These are phyloP conservation scores for Picea abies DNA, from an alignment of 83 land plant species.

Conservation along the genomic window DNA sequence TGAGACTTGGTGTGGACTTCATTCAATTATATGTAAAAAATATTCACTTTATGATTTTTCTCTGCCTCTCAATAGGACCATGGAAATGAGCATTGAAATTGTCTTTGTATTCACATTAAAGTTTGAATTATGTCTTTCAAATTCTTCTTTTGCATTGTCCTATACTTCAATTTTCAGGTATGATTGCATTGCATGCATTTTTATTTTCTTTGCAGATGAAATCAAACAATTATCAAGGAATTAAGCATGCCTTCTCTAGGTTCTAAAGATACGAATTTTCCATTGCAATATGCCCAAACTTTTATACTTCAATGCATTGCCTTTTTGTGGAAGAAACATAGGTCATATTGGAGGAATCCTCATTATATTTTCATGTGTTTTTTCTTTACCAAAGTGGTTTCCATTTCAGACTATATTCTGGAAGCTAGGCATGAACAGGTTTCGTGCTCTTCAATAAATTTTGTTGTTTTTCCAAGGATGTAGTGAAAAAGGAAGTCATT, in stretches of 20 bases:
- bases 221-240: slow-evolving; percentile 43
- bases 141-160: no score
- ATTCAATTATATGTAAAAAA: background rate
- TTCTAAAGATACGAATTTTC: slow-evolving; percentile 43
- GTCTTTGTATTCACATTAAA: no score
- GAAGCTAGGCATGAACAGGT: slow-evolving; percentile 51
- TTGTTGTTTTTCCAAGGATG: no score
- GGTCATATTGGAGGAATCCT: slow-evolving; percentile 64
- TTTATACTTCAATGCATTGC: slow-evolving; percentile 50
- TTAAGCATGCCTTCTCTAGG: slow-evolving; percentile 47
- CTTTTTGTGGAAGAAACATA: slow-evolving; percentile 52
- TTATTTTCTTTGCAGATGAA: slow-evolving; percentile 33
- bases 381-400: slow-evolving; percentile 37
- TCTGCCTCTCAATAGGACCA: no score
- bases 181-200: no score
- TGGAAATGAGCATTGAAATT: no score
- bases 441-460: background rate
- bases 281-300: slow-evolving; percentile 44
- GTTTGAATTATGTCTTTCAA: no score
- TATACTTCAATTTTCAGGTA: no score
- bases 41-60: background rate
- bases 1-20: background rate
- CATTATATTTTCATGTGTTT: slow-evolving; percentile 40
- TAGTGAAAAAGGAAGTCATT: no score
- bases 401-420: slow-evolving; percentile 55